A percentile compares a stretch with the other conserved stretches of the same genome.
Evolutionary conservation across 1,284 basidiomycete species (phyloP).

Genomic region (Moniliophthora roreri): DNA sequence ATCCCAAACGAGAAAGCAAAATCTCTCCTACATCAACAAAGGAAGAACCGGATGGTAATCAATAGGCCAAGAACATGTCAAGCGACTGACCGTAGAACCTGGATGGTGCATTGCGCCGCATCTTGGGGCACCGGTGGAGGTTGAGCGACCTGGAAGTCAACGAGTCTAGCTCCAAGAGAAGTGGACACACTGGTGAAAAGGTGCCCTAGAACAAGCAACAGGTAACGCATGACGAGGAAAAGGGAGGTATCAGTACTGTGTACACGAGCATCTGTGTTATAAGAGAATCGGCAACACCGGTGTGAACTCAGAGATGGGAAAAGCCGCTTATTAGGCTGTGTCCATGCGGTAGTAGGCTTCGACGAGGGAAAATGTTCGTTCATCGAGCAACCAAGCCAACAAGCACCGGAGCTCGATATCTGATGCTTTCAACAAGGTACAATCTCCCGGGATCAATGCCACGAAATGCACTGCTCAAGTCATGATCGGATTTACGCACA

Average conservation of each 20-base stretch:
- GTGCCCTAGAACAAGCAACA: background rate
- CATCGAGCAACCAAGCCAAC: no score
- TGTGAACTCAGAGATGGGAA: conserved; percentile 1
- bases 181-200: background rate
- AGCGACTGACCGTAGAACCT: conserved; percentile 45
- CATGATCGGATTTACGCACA: no score
- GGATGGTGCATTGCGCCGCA: conserved; percentile 44
- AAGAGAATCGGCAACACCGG: background rate
- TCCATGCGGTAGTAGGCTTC: background rate
- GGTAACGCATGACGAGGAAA: conserved; percentile 1
- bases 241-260: background rate
- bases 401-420: no score
- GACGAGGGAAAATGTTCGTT: no score
- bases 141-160: conserved; percentile 55
- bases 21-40: conserved; percentile 54
- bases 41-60: background rate
- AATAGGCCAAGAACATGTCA: background rate
- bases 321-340: background rate
- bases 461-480: no score
- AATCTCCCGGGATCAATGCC: no score
- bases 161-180: conserved; percentile 3
- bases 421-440: no score
- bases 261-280: background rate
- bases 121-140: conserved; percentile 49
- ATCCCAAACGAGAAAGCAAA: conserved; percentile 71